Evolutionary conservation across 345 rosid species (phyloP).

Genomic region (Punica granatum): DNA sequence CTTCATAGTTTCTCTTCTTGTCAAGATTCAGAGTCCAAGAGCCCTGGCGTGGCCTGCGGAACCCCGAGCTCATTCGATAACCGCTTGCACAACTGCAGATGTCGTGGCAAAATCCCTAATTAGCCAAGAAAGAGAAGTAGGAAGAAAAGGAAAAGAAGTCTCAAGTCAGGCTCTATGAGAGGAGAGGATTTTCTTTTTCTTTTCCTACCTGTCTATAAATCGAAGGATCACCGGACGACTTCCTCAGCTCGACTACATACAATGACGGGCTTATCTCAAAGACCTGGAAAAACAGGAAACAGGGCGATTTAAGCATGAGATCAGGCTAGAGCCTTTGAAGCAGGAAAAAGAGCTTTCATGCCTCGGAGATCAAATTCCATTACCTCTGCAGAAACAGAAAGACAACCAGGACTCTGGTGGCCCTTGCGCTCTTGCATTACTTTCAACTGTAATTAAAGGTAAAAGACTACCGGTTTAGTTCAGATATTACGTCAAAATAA

Average conservation of each 20-base stretch:
- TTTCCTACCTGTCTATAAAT: conserved; percentile 64
- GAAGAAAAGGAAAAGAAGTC: not conserved
- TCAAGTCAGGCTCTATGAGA: not conserved
- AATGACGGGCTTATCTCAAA: conserved; percentile 76
- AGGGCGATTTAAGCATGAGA: not conserved
- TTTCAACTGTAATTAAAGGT: conserved; percentile 36
- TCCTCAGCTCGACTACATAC: conserved; percentile 76
- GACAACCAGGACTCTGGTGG: conserved; percentile 43
- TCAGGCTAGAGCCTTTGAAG: not conserved
- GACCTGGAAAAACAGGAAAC: conserved; percentile 34
- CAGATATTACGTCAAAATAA: not conserved
- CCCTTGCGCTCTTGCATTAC: conserved; percentile 55
- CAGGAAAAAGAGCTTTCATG: not conserved
- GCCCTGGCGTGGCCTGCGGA: conserved; percentile 23
- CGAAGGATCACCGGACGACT: conserved; percentile 69
- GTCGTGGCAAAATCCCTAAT: not conserved
- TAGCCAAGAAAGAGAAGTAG: not conserved
- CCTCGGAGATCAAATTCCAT: not conserved
- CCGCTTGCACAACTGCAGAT: conserved; percentile 71
- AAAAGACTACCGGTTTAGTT: not conserved
- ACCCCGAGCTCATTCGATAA: conserved; percentile 58
- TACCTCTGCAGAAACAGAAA: conserved; percentile 85
- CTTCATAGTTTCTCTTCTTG: not conserved
- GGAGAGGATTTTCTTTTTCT: not conserved
- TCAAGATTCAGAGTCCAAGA: conserved; percentile 25